Conservation (phyloP, 148 eudicot species). For the Chenopodium album region DNA sequence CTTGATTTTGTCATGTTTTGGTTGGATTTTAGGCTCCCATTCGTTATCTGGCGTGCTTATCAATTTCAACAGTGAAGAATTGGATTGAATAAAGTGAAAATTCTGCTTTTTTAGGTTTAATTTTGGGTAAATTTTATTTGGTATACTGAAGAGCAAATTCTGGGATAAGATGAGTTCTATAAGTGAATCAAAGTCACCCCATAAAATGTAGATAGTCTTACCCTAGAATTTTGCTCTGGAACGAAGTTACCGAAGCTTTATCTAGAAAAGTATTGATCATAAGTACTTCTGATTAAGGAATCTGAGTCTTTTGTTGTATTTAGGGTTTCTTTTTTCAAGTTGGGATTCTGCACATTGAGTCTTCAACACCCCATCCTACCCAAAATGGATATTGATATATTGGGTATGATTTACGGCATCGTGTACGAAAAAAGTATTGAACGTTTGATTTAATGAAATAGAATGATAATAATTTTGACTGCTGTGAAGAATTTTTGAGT, state of each 20-base stretch:
- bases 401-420: not conserved
- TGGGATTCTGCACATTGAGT: not conserved
- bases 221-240: too few species aligned
- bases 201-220: too few species aligned
- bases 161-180: not conserved
- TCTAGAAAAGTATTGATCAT: not conserved
- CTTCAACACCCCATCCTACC: not conserved
- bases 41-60: too few species aligned
- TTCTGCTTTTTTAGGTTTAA: not conserved
- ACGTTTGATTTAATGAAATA: not conserved
- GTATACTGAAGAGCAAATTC: not conserved
- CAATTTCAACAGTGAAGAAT: not conserved
- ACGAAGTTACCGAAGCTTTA: too few species aligned
- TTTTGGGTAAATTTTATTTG: not conserved
- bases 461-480: not conserved
- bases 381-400: not conserved
- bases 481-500: not conserved
- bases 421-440: not conserved
- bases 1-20: not conserved
- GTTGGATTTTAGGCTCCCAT: not conserved
- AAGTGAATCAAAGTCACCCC: too few species aligned
- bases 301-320: not conserved
- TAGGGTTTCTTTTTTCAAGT: not conserved
- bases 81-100: not conserved
- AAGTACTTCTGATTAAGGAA: not conserved